Conservation (phyloP, 1,139 yeast species). For the Suhomyces ambrosiae region DNA sequence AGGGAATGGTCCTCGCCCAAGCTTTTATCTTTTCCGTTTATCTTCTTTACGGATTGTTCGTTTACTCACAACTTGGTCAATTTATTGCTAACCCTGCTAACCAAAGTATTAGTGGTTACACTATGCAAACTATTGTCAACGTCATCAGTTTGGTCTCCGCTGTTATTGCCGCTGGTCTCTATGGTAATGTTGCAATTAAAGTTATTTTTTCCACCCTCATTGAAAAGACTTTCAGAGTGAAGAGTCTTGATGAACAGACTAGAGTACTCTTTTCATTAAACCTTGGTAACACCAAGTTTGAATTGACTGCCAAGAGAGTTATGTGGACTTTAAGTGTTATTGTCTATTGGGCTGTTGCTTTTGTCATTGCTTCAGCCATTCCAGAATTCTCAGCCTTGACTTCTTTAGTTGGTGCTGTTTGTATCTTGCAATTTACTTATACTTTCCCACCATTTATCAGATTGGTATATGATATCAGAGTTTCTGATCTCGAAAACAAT, state of each 20-base stretch:
- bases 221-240: conserved; percentile 4
- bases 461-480: not conserved
- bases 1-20: conserved; percentile 6
- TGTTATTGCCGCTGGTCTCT: conserved; percentile 6
- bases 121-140: conserved; percentile 5
- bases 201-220: conserved; percentile 2
- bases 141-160: conserved; percentile 3
- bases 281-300: not conserved
- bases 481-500: conserved; percentile 1
- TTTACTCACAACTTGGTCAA: conserved; percentile 5
- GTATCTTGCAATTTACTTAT: conserved; percentile 7
- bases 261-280: not conserved
- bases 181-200: conserved; percentile 5
- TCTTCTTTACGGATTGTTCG: conserved; percentile 5
- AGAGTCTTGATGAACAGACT: conserved; percentile 1
- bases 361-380: conserved; percentile 6
- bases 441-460: conserved; percentile 4
- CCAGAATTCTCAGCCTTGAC: conserved; percentile 6
- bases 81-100: conserved; percentile 5
- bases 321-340: conserved; percentile 4
- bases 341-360: conserved; percentile 6
- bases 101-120: conserved; percentile 5
- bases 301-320: conserved; percentile 2
- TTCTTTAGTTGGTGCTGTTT: conserved; percentile 6
- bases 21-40: conserved; percentile 3